Percentiles rank a stretch among this genome's conserved stretches.
These are phyloP conservation scores for Aspergillus baeticus DNA, from an alignment of 495 filamentous ascomycete species.

Conservation along the genomic window DNA sequence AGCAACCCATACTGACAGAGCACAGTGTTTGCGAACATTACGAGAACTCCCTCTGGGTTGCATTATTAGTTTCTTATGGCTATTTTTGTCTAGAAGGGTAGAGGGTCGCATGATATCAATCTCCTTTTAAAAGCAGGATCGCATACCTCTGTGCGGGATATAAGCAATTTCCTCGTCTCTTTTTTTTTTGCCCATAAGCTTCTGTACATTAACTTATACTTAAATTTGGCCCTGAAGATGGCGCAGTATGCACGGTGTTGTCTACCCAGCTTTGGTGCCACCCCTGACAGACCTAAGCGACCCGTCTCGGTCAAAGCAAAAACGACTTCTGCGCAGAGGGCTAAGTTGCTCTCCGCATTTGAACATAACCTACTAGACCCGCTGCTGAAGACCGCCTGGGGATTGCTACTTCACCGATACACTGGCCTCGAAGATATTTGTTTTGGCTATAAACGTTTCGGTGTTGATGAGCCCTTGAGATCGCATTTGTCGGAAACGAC, in stretches of 20 bases:
- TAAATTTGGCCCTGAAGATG: conserved; percentile 25
- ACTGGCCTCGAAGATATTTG: conserved; percentile 53
- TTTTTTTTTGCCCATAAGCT: neutral
- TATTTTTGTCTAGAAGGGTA: conserved; percentile 13
- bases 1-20: conserved; percentile 3
- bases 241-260: conserved; percentile 38
- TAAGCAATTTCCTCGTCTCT: neutral
- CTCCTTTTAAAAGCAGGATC: conserved; percentile 15
- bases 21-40: conserved; percentile 5
- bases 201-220: conserved; percentile 6
- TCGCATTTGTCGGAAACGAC: conserved; percentile 19
- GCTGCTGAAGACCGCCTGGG: conserved; percentile 53
- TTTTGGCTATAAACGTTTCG: conserved; percentile 52
- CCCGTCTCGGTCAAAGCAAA: conserved; percentile 37
- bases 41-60: conserved; percentile 9
- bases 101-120: conserved; percentile 8
- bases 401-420: conserved; percentile 52
- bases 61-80: conserved; percentile 12
- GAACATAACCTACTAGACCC: conserved; percentile 26
- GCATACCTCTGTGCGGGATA: neutral
- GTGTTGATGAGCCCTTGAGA: conserved; percentile 22
- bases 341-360: conserved; percentile 38
- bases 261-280: conserved; percentile 36
- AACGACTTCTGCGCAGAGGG: conserved; percentile 30
- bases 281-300: conserved; percentile 31